Evolutionary conservation across 345 rosid genomes (phyloP).

Genomic region (Odontarrhena argentea): DNA sequence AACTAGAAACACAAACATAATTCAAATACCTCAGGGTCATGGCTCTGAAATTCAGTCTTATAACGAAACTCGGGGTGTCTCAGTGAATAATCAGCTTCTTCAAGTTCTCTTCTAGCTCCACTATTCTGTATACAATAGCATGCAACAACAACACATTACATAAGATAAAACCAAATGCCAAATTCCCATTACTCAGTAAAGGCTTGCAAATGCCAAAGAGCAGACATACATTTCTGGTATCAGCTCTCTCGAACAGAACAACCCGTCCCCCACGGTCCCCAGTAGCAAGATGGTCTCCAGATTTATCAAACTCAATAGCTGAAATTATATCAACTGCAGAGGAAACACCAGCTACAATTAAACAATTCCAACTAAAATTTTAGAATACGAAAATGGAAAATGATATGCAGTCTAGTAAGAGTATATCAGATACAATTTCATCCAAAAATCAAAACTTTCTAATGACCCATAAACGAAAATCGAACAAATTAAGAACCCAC

Average conservation of each 20-base stretch:
- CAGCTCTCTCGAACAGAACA: slow-evolving; percentile 89
- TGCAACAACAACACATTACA: slow-evolving; percentile 20
- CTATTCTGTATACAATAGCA: slow-evolving; percentile 52
- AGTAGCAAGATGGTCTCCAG: slow-evolving; percentile 85
- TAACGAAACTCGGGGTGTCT: slow-evolving; percentile 84
- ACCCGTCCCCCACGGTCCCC: slow-evolving; percentile 98
- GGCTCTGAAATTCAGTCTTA: slow-evolving; percentile 95
- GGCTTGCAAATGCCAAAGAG: slow-evolving; percentile 8
- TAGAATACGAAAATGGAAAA: background rate
- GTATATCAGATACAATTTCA: slow-evolving; percentile 2
- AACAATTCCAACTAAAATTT: slow-evolving; percentile 17
- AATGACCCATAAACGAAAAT: background rate
- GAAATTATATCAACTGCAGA: slow-evolving; percentile 89
- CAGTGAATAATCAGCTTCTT: slow-evolving; percentile 60
- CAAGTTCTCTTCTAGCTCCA: slow-evolving; percentile 67
- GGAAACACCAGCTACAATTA: slow-evolving; percentile 33
- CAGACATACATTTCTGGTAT: slow-evolving; percentile 63
- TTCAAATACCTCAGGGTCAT: slow-evolving; percentile 80
- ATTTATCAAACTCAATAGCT: slow-evolving; percentile 82
- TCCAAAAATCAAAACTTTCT: slow-evolving; percentile 22
- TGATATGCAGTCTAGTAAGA: background rate
- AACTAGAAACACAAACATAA: slow-evolving; percentile 16
- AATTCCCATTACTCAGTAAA: slow-evolving; percentile 13
- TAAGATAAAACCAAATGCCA: slow-evolving; percentile 14
- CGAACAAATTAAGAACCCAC: background rate